Evolutionary conservation across 2,329 filamentous ascomycete genomes (phyloP), one percentile per base, ranked within the genome.

Genomic region (Alternaria consortialis): DNA sequence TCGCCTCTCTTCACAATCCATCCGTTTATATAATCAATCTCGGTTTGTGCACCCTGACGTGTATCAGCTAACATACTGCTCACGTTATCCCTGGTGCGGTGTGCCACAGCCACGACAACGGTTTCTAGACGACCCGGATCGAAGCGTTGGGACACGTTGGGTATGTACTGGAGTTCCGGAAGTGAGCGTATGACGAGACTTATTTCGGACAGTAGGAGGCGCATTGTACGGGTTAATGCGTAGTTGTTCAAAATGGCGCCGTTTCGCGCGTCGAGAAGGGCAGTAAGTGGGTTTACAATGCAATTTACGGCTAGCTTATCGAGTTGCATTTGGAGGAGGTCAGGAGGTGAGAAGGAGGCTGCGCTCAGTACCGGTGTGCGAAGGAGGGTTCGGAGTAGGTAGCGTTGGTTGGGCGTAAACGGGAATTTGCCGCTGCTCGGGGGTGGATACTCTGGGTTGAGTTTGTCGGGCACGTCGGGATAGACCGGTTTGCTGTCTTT

Each of bases 11-110:
- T 84, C 32, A 96, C 84, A 61, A 99, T 90, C 80, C 94, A 99
- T 0, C 94, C 94, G 75, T 96, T 97, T 68, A 94, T 86, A 72
- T 90, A 97, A 46, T 94, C 87, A 40, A 97, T 86, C 71, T 97
- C 93, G 0, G 92, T 93, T 59, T 83, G 80, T 12, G 73, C 58
- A 1, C 91, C 90, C 1, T 79, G 76, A 11, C 86, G 80, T 12
- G 94, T 82, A 70, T 90, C 87, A 54, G 85, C 84, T 6, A 91
- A 81, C 88, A 97, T 93, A 20, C 83, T 85, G 70, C 88, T 91
- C 6, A 84, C 81, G 53, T 88, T 87, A 56, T 85, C 79, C 12
- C 83, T 82, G 12, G 87, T 89, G 51, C 80, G 82, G 31, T 81
- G 72, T 23, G 86, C 83, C 4, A 91, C 81, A 54, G 81, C 83